Percentiles rank a stretch among this genome's conserved stretches.
Conservation (phyloP, 768 basidiomycete genomes). For the Filobasidium floriforme region DNA sequence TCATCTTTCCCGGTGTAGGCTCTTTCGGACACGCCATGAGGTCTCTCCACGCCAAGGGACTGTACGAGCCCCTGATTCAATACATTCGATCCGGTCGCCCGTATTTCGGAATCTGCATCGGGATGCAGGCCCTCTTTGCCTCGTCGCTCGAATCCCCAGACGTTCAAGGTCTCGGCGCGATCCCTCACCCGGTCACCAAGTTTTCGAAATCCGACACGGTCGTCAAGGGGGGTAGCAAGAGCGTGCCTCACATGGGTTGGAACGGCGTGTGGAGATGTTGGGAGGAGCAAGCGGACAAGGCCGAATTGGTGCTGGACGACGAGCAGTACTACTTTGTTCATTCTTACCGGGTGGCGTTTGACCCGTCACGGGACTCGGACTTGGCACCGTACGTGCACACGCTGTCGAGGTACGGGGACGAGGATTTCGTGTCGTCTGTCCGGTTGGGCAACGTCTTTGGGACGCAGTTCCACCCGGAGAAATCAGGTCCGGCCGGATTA, state of each 20-base stretch:
- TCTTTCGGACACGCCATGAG: conserved; percentile 81
- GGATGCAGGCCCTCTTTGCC: conserved; percentile 90
- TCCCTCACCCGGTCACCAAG: conserved; percentile 68
- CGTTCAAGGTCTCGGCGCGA: conserved; percentile 67
- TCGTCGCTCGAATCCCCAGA: conserved; percentile 67
- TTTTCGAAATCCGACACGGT: conserved; percentile 51
- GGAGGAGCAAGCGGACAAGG: conserved; percentile 48
- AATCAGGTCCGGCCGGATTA: conserved; percentile 82
- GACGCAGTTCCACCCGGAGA: conserved; percentile 97
- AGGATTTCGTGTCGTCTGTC: conserved; percentile 79
- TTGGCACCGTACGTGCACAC: conserved; percentile 72
- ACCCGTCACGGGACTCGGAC: not conserved
- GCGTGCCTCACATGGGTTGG: conserved; percentile 98
- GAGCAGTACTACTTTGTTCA: conserved; percentile 94
- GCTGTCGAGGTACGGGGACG: conserved; percentile 87
- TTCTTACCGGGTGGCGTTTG: conserved; percentile 76
- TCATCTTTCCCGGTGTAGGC: conserved; percentile 95
- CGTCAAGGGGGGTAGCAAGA: conserved; percentile 52
- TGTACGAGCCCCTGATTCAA: conserved; percentile 67
- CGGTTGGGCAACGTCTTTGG: conserved; percentile 78
- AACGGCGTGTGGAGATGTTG: conserved; percentile 59
- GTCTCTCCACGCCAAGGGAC: conserved; percentile 62
- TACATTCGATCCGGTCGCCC: conserved; percentile 84
- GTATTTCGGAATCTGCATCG: conserved; percentile 92
- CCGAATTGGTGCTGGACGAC: conserved; percentile 32